phyloP scores from a whole-genome alignment of 352 stramenopile species.

The Phytopythium sindhum region DNA sequence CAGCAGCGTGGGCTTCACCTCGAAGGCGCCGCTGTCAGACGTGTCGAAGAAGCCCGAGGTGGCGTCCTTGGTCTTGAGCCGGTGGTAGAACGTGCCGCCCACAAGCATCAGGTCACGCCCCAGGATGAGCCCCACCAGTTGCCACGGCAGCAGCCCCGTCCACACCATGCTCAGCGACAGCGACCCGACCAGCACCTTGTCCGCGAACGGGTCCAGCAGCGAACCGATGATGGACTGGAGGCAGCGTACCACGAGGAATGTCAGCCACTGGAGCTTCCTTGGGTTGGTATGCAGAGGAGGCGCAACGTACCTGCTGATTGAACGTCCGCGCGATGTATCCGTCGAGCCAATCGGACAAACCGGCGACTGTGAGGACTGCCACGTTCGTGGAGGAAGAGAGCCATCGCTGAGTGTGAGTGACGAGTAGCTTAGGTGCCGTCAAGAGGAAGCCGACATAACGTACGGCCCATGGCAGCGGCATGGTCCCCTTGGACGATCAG shows the following conservation, averaged over 20 bases:
- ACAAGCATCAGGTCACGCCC: conserved; percentile 71
- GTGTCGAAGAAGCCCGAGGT: conserved; percentile 79
- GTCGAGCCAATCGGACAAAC: conserved; percentile 79
- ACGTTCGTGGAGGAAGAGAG: neutral
- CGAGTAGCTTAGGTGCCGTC: neutral
- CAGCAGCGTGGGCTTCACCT: conserved; percentile 64
- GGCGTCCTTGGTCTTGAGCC: conserved; percentile 65
- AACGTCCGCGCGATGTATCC: conserved; percentile 74
- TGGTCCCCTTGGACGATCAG: conserved; percentile 70
- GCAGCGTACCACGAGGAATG: neutral
- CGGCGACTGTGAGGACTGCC: conserved; percentile 65
- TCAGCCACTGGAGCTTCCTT: neutral
- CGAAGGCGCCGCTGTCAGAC: conserved; percentile 60
- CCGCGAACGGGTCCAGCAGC: conserved; percentile 78
- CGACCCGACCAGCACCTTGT: conserved; percentile 77
- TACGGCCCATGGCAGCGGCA: conserved; percentile 64
- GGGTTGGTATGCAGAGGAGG: neutral
- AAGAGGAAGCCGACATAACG: conserved; percentile 2
- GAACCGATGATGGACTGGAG: conserved; percentile 70
- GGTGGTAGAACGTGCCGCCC: conserved; percentile 74
- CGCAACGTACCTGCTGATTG: conserved; percentile 51
- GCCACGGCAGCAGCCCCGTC: conserved; percentile 58
- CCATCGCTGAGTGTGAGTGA: neutral
- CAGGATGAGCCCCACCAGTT: conserved; percentile 65
- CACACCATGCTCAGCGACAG: conserved; percentile 76